A percentile compares a stretch with the other conserved stretches of the same genome.
Evolutionary conservation across 1,139 yeast genomes (phyloP).

Genomic region (Kluyveromyces marxianus): DNA sequence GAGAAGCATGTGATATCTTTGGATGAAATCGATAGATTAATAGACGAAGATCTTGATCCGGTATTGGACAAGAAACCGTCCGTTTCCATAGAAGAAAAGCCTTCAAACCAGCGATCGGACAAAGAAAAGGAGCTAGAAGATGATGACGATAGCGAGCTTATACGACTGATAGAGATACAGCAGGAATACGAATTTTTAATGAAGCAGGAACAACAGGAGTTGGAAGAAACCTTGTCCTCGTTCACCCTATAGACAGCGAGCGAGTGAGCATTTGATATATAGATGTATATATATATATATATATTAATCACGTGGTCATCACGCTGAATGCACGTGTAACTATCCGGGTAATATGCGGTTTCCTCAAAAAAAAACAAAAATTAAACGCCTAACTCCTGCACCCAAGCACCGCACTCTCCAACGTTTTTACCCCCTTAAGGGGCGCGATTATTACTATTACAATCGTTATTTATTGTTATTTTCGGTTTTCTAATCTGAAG

Average conservation of each 20-base stretch:
- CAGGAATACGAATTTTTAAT: constrained; percentile 15
- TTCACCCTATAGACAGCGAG: not conserved
- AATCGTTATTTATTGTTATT: no score
- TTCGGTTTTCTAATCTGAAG: no score
- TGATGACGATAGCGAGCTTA: constrained; percentile 22
- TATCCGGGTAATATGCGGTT: no score
- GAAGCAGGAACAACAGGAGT: constrained; percentile 7
- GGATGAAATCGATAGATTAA: constrained; percentile 15
- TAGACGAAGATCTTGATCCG: constrained; percentile 8
- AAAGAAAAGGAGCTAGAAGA: constrained; percentile 8
- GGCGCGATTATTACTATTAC: no score
- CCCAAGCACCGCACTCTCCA: no score
- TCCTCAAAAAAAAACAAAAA: no score
- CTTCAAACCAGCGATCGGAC: not conserved
- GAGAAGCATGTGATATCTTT: constrained; percentile 15
- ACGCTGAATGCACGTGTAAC: no score
- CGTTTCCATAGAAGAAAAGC: not conserved
- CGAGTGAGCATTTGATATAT: not conserved
- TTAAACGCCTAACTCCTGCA: no score
- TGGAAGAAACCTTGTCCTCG: constrained; percentile 7
- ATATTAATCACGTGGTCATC: no score
- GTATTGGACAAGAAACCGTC: not conserved
- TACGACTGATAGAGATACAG: constrained; percentile 16
- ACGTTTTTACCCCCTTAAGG: no score
- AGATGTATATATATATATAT: no score